Base-by-base conservation (phyloP, 2,329 filamentous ascomycete genomes). In the Cadophora malorum region DNA sequence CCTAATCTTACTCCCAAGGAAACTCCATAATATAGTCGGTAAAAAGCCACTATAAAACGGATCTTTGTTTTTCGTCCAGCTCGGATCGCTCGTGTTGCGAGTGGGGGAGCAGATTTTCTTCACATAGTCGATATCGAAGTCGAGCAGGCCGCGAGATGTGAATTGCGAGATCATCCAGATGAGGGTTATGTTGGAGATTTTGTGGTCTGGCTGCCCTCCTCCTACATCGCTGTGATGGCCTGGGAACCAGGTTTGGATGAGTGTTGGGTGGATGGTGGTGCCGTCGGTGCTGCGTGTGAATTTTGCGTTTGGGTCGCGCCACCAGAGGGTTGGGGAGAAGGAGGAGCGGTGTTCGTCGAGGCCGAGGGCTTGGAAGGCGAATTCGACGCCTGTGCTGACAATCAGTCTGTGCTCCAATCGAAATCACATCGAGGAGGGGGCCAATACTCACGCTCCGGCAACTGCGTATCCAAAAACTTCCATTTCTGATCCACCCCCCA, bases 361-460 rank as follows among this genome's bases (percentile, higher is more conserved):
- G 2, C 82, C 82, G 5, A 85, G 76, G 4, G 82, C 82, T 67
- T 84, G 83, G 70, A 84, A 84, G 0, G 83, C 83, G 68, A 83
- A 75, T 66, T 82, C 76, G 21, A 84, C 78, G 66, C 79, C 77
- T 69, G 21, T 9, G 65, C 8, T 21, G 45, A 21, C 72, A 65
- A 41, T 62, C 59, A 49, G 58, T 19, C 12, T 28, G 6, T 25
- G 23, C 28, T 56, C 23, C 5, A 67, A 28, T 7, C n/a, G n/a
- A n/a, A n/a, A n/a, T n/a, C n/a, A n/a, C n/a, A n/a, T n/a, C n/a
- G n/a, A n/a, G n/a, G n/a, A n/a, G n/a, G n/a, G n/a, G n/a, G n/a
- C n/a, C n/a, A n/a, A n/a, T n/a, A 62, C 59, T 50, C 4, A 62
- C 59, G 38, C 31, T 50, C 59, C 6, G 38, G 38, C 16, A 62